Conservation (phyloP, 2,329 filamentous ascomycete species). For the Paraphoma chrysanthemicola region DNA sequence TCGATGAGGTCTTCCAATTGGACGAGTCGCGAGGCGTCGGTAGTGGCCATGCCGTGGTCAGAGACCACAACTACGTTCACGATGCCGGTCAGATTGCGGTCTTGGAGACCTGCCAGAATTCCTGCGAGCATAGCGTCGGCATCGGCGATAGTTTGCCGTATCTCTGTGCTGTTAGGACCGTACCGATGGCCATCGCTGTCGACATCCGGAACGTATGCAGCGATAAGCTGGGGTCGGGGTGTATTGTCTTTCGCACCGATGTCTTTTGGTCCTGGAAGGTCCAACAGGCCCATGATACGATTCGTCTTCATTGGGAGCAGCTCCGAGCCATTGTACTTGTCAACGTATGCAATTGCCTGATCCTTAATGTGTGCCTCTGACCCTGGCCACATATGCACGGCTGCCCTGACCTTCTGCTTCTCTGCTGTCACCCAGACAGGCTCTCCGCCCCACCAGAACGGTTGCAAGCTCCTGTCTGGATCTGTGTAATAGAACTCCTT, state of each 20-base stretch:
- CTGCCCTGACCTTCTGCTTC: constrained; percentile 76
- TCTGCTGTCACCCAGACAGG: constrained; percentile 95
- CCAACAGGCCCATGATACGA: constrained; percentile 81
- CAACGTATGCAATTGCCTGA: constrained; percentile 80
- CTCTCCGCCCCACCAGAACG: constrained; percentile 95
- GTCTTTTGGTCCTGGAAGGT: constrained; percentile 76
- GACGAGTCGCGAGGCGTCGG: constrained; percentile 77
- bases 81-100: constrained; percentile 83
- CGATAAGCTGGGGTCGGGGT: constrained; percentile 86
- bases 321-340: constrained; percentile 84
- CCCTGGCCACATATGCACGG: constrained; percentile 98
- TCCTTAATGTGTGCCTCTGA: constrained; percentile 84
- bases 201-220: constrained; percentile 92
- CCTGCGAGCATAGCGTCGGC: constrained; percentile 83
- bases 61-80: constrained; percentile 97
- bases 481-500: constrained; percentile 91
- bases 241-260: constrained; percentile 54
- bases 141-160: constrained; percentile 75
- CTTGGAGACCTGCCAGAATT: constrained; percentile 77
- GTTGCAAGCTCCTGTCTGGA: constrained; percentile 74
- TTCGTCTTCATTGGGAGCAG: constrained; percentile 75
- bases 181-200: constrained; percentile 86
- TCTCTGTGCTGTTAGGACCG: constrained; percentile 95
- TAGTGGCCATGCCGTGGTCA: constrained; percentile 98
- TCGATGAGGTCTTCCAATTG: constrained; percentile 92